Conservation (phyloP, 163 green algal species). For the Chloroidium sp. region DNA sequence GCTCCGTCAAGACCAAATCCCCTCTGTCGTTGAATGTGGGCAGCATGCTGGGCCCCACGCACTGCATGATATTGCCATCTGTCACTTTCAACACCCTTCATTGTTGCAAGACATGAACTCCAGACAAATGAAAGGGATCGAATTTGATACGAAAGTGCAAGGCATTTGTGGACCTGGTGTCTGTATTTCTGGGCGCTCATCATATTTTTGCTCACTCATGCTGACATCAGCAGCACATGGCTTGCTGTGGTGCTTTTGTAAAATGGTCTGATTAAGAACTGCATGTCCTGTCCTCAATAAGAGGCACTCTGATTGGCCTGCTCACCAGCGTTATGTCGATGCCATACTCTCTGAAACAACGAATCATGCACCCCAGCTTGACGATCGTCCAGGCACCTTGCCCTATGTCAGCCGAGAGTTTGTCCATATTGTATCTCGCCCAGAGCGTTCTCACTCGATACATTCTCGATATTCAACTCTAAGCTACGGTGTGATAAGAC, state of each 20-base stretch:
- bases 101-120: too few relatives aligned
- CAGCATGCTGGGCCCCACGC: slow-evolving; percentile 70
- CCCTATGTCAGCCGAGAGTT: too few relatives aligned
- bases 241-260: too few relatives aligned
- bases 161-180: neutral
- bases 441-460: too few relatives aligned
- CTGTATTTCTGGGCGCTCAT: too few relatives aligned
- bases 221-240: too few relatives aligned
- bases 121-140: too few relatives aligned
- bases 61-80: slow-evolving; percentile 30
- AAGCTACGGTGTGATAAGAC: too few relatives aligned
- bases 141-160: neutral
- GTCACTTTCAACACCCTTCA: neutral
- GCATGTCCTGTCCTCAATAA: neutral
- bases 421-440: too few relatives aligned
- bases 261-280: neutral
- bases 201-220: too few relatives aligned
- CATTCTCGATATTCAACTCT: too few relatives aligned
- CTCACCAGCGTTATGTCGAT: slow-evolving; percentile 7
- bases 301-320: neutral
- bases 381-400: neutral
- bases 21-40: slow-evolving; percentile 66
- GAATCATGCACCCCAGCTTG: neutral
- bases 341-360: slow-evolving; percentile 2
- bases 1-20: slow-evolving; percentile 64